Base-by-base conservation (phyloP, 2,329 filamentous ascomycete genomes). In the Fusarium lateritium region DNA sequence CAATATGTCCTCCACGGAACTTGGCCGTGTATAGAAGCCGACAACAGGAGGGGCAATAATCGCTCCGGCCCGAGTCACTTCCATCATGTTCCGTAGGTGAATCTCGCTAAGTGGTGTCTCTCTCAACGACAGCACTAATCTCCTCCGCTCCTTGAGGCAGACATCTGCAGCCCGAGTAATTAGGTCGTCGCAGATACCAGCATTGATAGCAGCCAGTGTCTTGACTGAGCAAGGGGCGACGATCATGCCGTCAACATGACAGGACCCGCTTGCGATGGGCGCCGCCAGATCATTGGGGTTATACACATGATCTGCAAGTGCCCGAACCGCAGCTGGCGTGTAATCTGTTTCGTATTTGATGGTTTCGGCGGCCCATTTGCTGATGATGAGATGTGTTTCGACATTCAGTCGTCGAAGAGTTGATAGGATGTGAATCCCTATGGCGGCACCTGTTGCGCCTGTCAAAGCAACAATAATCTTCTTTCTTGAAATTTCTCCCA, bases 401-500 rank as follows among this genome's bases (percentile, higher is more conserved):
- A 85, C 70, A n/a, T 80, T 75, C 13, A 85, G 77, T 0, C 70
- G 65, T 2, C 80, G 80, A 0, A 86, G 78, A 5, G 76, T 73
- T 9, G 77, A 73, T 6, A 85, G 80, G 0, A 80, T 68, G 17
- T 78, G 79, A 56, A 85, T 82, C 2, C 78, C 83, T 8, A 81
- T 75, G 3, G 79, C 71, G 3, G 83, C 77, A 5, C 84, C 84
- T 0, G 84, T 86, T 1, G 84, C 84, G 5, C 84, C 84, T 3
- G 84, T 86, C 43, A 86, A 81, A 21, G 78, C 84, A 8, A 86
- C 78, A 2, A 86, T 77, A 50, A 85, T 83, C 10, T 76, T 71
- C 6, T 59, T 58, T 50, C 54, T 61, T 21, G 33, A 14, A 15
- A 17, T 17, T 13, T 61, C 44, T 51, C 24, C 43, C 53, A 58